Conservation (phyloP, 176 grass and related monocot species). For the Hyparrhenia diplandra region DNA sequence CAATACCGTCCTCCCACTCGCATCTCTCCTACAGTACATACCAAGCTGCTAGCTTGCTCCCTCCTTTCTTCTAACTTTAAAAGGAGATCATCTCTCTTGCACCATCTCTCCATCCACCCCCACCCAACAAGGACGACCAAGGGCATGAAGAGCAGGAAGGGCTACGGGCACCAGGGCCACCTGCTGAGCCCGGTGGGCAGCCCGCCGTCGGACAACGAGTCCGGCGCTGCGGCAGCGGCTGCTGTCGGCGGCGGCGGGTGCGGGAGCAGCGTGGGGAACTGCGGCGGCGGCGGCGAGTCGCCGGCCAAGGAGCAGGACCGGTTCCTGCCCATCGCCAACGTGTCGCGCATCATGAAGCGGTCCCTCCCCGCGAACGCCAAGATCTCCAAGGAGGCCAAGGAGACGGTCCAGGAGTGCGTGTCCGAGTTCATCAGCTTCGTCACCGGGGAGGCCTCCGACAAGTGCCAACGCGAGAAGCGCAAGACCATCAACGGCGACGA, state of each 20-base stretch:
- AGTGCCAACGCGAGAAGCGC: constrained; percentile 95
- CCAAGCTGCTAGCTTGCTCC: background rate
- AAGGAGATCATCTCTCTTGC: constrained; percentile 7
- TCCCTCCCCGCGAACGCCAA: constrained; percentile 87
- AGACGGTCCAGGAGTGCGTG: constrained; percentile 98
- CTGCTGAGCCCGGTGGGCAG: constrained; percentile 54
- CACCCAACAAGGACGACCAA: background rate
- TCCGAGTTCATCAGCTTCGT: constrained; percentile 98
- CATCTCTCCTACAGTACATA: constrained; percentile 4
- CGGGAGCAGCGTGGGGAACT: constrained; percentile 24
- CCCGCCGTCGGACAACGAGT: constrained; percentile 71
- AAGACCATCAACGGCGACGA: constrained; percentile 99
- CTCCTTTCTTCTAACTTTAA: constrained; percentile 54
- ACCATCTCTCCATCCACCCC: background rate
- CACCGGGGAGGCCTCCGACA: constrained; percentile 93
- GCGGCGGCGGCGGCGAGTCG: constrained; percentile 33
- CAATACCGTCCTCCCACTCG: constrained; percentile 34
- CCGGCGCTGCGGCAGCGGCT: constrained; percentile 17
- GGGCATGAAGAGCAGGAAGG: constrained; percentile 67
- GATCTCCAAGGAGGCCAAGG: constrained; percentile 91
- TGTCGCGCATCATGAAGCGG: constrained; percentile 89
- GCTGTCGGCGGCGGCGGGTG: background rate
- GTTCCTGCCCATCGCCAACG: constrained; percentile 93
- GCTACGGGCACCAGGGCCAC: constrained; percentile 35
- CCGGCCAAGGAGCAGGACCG: constrained; percentile 79